Evolutionary conservation across 2,329 filamentous ascomycete genomes (phyloP).

Genomic region (Diaporthe citrichinensis): DNA sequence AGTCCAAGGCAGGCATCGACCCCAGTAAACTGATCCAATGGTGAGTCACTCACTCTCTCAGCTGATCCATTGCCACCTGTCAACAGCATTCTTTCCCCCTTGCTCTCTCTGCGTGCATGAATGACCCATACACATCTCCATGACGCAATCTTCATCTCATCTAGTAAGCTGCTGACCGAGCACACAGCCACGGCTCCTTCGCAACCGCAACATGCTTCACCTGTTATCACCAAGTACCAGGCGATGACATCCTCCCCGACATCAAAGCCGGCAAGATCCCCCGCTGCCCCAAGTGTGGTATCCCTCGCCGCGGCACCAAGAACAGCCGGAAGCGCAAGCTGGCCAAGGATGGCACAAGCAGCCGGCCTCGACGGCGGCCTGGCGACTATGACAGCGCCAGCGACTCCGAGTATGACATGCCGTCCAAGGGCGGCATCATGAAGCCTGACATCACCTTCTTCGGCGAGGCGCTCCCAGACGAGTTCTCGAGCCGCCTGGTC

Average conservation of each 20-base stretch:
- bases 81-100: background rate
- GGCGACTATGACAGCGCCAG: constrained; percentile 58
- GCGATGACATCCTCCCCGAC: constrained; percentile 83
- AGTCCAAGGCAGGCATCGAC: constrained; percentile 86
- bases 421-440: constrained; percentile 84
- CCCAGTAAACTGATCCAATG: constrained; percentile 92
- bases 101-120: background rate
- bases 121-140: background rate
- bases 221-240: constrained; percentile 81
- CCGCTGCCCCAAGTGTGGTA: constrained; percentile 79
- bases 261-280: constrained; percentile 84
- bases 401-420: constrained; percentile 68
- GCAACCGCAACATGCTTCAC: constrained; percentile 91
- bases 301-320: constrained; percentile 64
- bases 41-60: constrained; percentile 21
- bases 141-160: background rate
- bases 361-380: constrained; percentile 55
- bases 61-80: background rate
- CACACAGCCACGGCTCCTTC: constrained; percentile 83
- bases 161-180: background rate
- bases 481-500: constrained; percentile 86
- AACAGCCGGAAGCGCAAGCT: constrained; percentile 69
- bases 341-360: constrained; percentile 57
- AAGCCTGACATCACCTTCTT: constrained; percentile 99
- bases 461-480: constrained; percentile 87